Evolutionary conservation across 108 stramenopile species (phyloP), one percentile per base, ranked within the genome.

Genomic region (Mediolabrus comicus): DNA sequence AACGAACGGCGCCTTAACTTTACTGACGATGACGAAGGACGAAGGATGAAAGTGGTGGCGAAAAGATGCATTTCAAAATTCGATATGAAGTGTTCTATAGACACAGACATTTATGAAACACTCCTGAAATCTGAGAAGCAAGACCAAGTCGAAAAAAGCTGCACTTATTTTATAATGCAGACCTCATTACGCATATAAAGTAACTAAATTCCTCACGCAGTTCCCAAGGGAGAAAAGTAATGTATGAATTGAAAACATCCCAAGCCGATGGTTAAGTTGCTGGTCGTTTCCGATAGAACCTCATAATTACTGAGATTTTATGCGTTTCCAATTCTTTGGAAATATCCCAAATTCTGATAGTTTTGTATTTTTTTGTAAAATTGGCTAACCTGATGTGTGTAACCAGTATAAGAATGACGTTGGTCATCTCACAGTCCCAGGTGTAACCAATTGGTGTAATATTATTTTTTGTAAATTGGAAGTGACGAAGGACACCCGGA

Each of bases 241-340:
- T n/a, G n/a, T 54, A 79, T 79, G 71, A 75, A 79, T 79, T 72
- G 71, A 71, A 79, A 79, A 72, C 78, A 79, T 64, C 60, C 71
- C 65, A 57, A 61, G 51, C n/a, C 31, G 29, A 59, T 43, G 4
- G 31, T 71, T 71, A 71, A 57, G 62, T 34, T 9, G 32, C 63
- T 68, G 66, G 78, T 72, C 35, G 78, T 79, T 79, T 79, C 70
- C 71, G 67, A 71, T 71, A 58, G 66, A 72, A 72, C 64, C 71
- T 79, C 41, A 71, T 53, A 17, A 60, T 79, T 28, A 67, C 65
- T 63, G 66, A 36, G 70, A 71, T 71, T 79, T 58, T 59, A 68
- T 75, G 74, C 74, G 72, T 66, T 75, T 75, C 66, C 70, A 72
- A 72, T 79, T 79, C 71, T 59, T 66, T 79, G 78, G 71, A 72